Base-by-base conservation (phyloP, 129 eudicot species). In the Lonicera japonica region DNA sequence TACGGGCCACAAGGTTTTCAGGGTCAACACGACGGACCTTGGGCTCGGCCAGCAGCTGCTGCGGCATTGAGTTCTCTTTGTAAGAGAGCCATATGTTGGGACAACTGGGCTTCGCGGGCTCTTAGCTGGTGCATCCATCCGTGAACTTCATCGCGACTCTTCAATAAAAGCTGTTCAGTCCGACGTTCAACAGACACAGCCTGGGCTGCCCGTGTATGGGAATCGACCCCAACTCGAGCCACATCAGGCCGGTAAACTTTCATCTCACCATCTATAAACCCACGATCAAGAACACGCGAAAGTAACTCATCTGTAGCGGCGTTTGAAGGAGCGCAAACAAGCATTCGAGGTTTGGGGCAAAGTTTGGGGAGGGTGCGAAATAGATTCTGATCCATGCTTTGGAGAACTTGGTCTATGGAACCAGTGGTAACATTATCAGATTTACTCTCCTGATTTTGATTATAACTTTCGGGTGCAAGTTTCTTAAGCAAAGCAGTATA, bases 201-300 rank as follows among this genome's bases (percentile, higher is more conserved):
- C 66, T 92, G 96, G 23, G 98, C 98, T 5, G 98, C 98, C 39
- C 94, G 84, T 17, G 96, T 82, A 66, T 92, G 96, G 3, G 98
- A 75, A 78, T 92, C 98, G 39, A 92, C 95, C 55, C 98, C 98
- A 34, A 92, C 98, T 21, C 98, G 90, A n/a, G 98, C 98, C 21
- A 92, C 98, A 63, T 92, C 98, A 3, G 98, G 98, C 13, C 96
- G 81, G 70, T 92, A 92, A 69, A 92, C 79, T 63, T 82, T 92
- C 98, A 92, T 92, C 83, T 92, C 98, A 5, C 98, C 98, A 25
- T 92, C 98, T 50, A 92, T 85, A 68, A 92, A 92, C 57, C 98
- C 98, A 6, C 96, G 99, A 48, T 92, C 99, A 36, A 92, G 99
- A 36, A 92, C 99, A 65, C 99, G 96, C 5, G 99, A 56, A 25